These are phyloP conservation scores for Pseudocercospora fijiensis DNA, from an alignment of 2,329 filamentous ascomycete species.

Conservation along the genomic window DNA sequence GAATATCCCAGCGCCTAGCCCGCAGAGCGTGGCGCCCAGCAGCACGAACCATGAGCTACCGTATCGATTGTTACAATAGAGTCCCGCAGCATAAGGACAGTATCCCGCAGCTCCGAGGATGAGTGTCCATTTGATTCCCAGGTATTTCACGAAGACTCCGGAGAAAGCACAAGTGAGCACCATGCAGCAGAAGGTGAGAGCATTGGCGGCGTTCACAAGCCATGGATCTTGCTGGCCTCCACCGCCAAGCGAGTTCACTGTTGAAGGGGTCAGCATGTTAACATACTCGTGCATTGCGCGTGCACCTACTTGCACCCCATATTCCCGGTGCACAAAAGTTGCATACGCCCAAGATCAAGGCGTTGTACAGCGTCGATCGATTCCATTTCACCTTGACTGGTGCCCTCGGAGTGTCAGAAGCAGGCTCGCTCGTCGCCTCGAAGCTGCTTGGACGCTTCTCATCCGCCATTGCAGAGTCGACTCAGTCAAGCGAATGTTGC, in stretches of 20 bases:
- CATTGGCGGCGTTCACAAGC: constrained; percentile 69
- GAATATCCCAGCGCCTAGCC: constrained; percentile 69
- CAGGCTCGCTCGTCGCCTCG: constrained; percentile 11
- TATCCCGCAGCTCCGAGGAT: constrained; percentile 73
- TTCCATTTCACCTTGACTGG: constrained; percentile 50
- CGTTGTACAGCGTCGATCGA: constrained; percentile 70
- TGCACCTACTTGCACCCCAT: constrained; percentile 46
- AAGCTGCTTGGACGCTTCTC: constrained; percentile 14
- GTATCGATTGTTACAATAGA: constrained; percentile 71
- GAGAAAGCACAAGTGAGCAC: constrained; percentile 68
- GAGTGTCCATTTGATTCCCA: constrained; percentile 69
- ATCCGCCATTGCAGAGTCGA: constrained; percentile 14
- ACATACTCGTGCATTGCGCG: not conserved
- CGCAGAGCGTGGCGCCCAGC: constrained; percentile 67
- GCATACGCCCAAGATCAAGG: constrained; percentile 67
- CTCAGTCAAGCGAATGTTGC: not conserved
- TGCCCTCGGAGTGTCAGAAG: constrained; percentile 9
- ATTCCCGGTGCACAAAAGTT: constrained; percentile 70
- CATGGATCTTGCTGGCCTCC: constrained; percentile 65
- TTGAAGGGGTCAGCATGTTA: not conserved
- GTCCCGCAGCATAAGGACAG: constrained; percentile 67
- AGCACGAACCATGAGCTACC: constrained; percentile 68
- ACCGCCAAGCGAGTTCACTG: constrained; percentile 67
- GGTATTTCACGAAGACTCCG: constrained; percentile 61
- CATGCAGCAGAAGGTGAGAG: constrained; percentile 71